Evolutionary conservation across 345 rosid species (phyloP).

Genomic region (Microcos paniculata): DNA sequence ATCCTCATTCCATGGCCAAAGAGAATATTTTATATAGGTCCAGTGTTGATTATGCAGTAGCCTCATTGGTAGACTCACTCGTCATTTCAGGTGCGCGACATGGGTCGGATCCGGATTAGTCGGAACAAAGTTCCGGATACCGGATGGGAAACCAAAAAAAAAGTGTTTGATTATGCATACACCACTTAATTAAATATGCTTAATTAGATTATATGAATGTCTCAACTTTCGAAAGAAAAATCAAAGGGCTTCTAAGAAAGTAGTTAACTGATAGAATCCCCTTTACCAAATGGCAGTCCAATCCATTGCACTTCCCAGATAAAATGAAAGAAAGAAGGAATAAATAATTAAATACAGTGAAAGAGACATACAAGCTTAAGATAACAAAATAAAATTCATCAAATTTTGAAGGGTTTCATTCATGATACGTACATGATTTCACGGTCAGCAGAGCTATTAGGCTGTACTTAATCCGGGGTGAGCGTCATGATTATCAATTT

Average conservation of each 20-base stretch:
- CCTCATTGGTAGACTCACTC: no score
- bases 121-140: no score
- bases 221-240: constrained; percentile 10
- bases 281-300: not conserved
- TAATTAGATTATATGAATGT: not conserved
- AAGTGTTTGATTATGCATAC: no score
- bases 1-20: not conserved
- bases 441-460: constrained; percentile 16
- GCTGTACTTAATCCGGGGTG: constrained; percentile 19
- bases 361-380: not conserved
- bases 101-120: no score
- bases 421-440: constrained; percentile 28
- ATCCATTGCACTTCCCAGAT: not conserved
- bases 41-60: not conserved
- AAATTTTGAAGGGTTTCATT: constrained; percentile 10
- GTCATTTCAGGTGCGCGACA: no score
- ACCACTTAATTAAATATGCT: not conserved
- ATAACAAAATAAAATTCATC: not conserved
- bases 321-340: not conserved
- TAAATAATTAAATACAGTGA: no score
- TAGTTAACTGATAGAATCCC: not conserved
- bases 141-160: no score
- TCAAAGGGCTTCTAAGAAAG: not conserved
- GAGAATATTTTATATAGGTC: not conserved
- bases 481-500: constrained; percentile 26